Conservation (phyloP, 495 filamentous ascomycete species). For the Aspergillus kassunensis region DNA sequence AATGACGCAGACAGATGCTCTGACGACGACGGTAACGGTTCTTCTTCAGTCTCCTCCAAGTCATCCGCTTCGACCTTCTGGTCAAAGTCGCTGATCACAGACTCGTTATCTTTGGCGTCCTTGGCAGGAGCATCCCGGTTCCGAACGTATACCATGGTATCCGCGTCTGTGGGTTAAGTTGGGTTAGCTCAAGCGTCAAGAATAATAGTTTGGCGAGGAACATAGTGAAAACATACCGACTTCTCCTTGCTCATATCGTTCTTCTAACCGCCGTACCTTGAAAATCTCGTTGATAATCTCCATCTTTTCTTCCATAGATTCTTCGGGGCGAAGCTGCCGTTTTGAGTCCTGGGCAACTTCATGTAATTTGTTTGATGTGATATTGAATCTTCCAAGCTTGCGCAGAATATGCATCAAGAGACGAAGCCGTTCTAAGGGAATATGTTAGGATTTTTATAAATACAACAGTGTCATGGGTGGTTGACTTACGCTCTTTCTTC, state of each 20-base stretch:
- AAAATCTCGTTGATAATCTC: slow-evolving; percentile 51
- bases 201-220: too few species aligned
- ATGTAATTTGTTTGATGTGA: slow-evolving; percentile 40
- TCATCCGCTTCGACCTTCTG: slow-evolving; percentile 21
- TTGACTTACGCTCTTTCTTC: slow-evolving; percentile 62
- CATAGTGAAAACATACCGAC: slow-evolving; percentile 35
- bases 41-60: slow-evolving; percentile 24
- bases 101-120: slow-evolving; percentile 34
- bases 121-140: slow-evolving; percentile 39
- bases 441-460: neutral
- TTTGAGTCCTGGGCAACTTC: slow-evolving; percentile 42
- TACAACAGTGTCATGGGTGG: neutral
- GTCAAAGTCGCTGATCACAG: slow-evolving; percentile 25
- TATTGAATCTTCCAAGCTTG: slow-evolving; percentile 30
- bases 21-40: slow-evolving; percentile 29
- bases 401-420: slow-evolving; percentile 47
- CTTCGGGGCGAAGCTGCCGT: slow-evolving; percentile 32
- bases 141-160: slow-evolving; percentile 35
- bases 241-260: slow-evolving; percentile 48
- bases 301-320: slow-evolving; percentile 32
- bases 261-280: slow-evolving; percentile 50
- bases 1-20: slow-evolving; percentile 27
- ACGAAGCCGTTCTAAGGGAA: slow-evolving; percentile 32
- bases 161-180: slow-evolving; percentile 27
- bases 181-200: neutral